A percentile compares a stretch with the other conserved stretches of the same genome.
phyloP scores from a whole-genome alignment of 2,329 filamentous ascomycete species.

The Trichophyton equinum region DNA sequence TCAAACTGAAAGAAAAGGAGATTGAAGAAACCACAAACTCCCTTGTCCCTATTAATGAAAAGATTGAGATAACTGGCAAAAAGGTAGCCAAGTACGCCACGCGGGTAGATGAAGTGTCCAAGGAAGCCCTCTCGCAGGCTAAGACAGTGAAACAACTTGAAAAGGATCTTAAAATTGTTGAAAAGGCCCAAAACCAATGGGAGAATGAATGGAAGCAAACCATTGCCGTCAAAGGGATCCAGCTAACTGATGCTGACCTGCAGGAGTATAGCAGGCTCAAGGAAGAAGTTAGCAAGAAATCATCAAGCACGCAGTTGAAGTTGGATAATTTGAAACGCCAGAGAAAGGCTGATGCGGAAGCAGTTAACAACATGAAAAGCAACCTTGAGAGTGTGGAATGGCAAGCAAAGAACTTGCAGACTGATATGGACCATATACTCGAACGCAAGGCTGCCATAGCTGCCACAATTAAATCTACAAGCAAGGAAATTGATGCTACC shows the following conservation, averaged over 20 bases:
- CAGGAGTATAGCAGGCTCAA: conserved; percentile 80
- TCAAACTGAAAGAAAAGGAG: conserved; percentile 73
- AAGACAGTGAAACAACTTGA: conserved; percentile 58
- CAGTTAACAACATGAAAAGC: conserved; percentile 74
- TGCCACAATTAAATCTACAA: conserved; percentile 52
- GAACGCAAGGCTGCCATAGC: conserved; percentile 56
- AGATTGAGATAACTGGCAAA: conserved; percentile 64
- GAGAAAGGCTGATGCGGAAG: conserved; percentile 81
- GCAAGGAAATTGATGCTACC: conserved; percentile 68
- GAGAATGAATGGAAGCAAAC: conserved; percentile 77
- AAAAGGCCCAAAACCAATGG: conserved; percentile 80
- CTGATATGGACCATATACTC: conserved; percentile 55
- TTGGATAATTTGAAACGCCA: conserved; percentile 80
- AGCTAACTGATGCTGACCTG: conserved; percentile 72
- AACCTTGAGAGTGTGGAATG: conserved; percentile 71
- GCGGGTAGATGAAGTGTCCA: conserved; percentile 57
- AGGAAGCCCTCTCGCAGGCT: conserved; percentile 62
- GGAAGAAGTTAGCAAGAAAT: conserved; percentile 71
- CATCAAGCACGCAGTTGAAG: conserved; percentile 67
- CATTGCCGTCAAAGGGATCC: conserved; percentile 73
- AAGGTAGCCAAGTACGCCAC: conserved; percentile 57
- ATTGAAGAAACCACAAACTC: conserved; percentile 77
- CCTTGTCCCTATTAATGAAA: conserved; percentile 82
- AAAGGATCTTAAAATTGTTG: conserved; percentile 69
- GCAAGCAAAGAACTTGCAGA: conserved; percentile 59